Percentiles rank a stretch among this genome's conserved stretches.
Evolutionary conservation across 1,139 yeast genomes (phyloP).

Genomic region (Scheffersomyces quercinus): DNA sequence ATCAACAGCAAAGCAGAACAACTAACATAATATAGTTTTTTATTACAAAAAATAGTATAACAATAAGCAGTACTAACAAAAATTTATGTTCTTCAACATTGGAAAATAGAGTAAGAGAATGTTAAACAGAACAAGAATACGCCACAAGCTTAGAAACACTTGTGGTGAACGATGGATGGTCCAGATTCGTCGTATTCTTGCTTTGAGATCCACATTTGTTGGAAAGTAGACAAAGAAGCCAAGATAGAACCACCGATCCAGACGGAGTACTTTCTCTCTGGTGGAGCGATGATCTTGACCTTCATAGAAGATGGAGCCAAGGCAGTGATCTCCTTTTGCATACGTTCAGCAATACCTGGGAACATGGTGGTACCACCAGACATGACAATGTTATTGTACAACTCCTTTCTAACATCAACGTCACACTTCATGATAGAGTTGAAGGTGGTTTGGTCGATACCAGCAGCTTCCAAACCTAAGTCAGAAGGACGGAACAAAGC

Average conservation of each 20-base stretch:
- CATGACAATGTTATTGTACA: constrained; percentile 98
- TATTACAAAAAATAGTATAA: background rate
- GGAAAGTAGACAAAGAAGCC: constrained; percentile 98
- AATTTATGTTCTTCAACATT: constrained; percentile 1
- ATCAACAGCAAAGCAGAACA: background rate
- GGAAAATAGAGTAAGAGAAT: background rate
- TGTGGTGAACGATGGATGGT: constrained; percentile 99
- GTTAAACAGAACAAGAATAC: constrained; percentile 1
- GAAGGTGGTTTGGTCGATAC: constrained; percentile 99
- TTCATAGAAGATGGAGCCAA: constrained; percentile 99
- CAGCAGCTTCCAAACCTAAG: constrained; percentile 97
- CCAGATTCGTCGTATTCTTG: constrained; percentile 99
- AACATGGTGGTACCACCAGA: constrained; percentile 99
- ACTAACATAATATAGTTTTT: background rate
- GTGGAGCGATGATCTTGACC: constrained; percentile 99
- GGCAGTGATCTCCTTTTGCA: constrained; percentile 99
- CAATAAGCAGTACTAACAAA: constrained; percentile 1
- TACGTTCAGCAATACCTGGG: constrained; percentile 99
- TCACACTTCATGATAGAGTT: constrained; percentile 99
- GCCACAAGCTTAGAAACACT: constrained; percentile 80
- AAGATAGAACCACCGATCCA: constrained; percentile 99
- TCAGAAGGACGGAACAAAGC: constrained; percentile 99
- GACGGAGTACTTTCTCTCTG: constrained; percentile 99
- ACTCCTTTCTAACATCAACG: constrained; percentile 97
- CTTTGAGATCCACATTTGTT: constrained; percentile 99